Base-by-base conservation (phyloP, 179 eudicot genomes). In the Vitellaria paradoxa region DNA sequence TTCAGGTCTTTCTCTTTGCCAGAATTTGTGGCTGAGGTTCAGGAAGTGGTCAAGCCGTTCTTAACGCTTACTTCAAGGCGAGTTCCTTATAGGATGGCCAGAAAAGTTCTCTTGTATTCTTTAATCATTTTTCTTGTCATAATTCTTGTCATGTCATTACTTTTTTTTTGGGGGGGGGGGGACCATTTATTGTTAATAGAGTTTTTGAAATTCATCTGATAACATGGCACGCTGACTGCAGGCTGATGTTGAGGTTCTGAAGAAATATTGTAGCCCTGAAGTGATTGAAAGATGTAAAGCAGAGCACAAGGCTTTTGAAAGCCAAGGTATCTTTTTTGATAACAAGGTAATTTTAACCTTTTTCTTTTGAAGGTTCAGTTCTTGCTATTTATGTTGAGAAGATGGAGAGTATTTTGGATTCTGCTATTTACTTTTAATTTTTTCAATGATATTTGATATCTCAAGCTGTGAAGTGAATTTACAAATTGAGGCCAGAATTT, bases 211-310 rank as follows among this genome's bases (percentile, higher is more conserved):
- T 70, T 13, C 20, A 61, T 53, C 15, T 12, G 59, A 13, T 71
- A 26, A 53, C 47, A 15, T 62, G 17, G 14, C 65, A 61, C 42
- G 30, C 78, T 73, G n/a, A 60, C 45, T 82, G 26, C 80, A 96
- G 99, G 95, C 91, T 49, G 97, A 96, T 83, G 67, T 53, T 52
- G 80, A 90, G 82, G 86, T 82, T 60, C 82, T 96, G 81, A 78
- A 81, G 70, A 91, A 88, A 78, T 93, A 93, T 78, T 96, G 99
- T 83, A 84, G 90, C 85, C 68, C 82, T 23, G 92, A 93, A 84
- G 82, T 96, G 46, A 76, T 91, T 61, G 99, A 93, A 84, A 89
- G 98, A 65, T 96, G 98, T 84, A 89, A 86, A 84, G 98, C 98
- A 10, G 98, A 91, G 85, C 93, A 81, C 68, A 85, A 79, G 73